A percentile compares a stretch with the other conserved stretches of the same genome.
Evolutionary conservation across 2,329 filamentous ascomycete species (phyloP).

Genomic region (Ceratocystis papillata): DNA sequence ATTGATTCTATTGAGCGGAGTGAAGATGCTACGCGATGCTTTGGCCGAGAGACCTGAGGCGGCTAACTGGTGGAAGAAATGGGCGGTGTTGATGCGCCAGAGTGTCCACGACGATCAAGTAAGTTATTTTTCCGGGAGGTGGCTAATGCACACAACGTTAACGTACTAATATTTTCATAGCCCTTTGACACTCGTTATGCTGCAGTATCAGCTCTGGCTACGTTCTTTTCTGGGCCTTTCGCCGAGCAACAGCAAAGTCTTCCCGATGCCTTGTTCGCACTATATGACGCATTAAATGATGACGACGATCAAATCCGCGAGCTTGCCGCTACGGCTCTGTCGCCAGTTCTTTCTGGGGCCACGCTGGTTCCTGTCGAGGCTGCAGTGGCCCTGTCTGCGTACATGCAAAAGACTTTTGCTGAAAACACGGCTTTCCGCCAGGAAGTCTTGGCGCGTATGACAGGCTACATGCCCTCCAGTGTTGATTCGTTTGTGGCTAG

Average conservation of each 20-base stretch:
- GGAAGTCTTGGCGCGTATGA: conserved; percentile 37
- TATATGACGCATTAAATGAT: conserved; percentile 72
- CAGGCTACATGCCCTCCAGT: conserved; percentile 25
- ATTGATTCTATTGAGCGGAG: conserved; percentile 20
- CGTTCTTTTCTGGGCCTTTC: conserved; percentile 35
- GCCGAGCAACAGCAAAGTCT: conserved; percentile 30
- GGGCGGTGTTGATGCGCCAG: conserved; percentile 42
- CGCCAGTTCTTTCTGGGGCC: conserved; percentile 36
- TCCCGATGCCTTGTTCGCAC: conserved; percentile 49
- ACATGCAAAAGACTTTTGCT: conserved; percentile 34
- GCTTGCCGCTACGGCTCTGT: conserved; percentile 44
- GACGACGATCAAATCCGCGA: conserved; percentile 84
- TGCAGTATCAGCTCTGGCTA: conserved; percentile 44
- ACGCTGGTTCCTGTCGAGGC: conserved; percentile 41
- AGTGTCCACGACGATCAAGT: conserved; percentile 42
- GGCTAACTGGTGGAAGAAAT: conserved; percentile 30
- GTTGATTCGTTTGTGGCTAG: conserved; percentile 6
- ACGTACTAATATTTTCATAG: conserved; percentile 30
- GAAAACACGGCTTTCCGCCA: conserved; percentile 32
- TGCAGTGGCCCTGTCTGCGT: conserved; percentile 36
- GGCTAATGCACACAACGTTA: background rate
- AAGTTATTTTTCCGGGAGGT: conserved; percentile 24
- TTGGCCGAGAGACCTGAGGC: conserved; percentile 13
- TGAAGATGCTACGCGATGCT: conserved; percentile 22
- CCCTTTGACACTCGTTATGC: conserved; percentile 56